A percentile compares a stretch with the other conserved stretches of the same genome.
Conservation (phyloP, 1,284 basidiomycete genomes). For the Trametes versicolor region DNA sequence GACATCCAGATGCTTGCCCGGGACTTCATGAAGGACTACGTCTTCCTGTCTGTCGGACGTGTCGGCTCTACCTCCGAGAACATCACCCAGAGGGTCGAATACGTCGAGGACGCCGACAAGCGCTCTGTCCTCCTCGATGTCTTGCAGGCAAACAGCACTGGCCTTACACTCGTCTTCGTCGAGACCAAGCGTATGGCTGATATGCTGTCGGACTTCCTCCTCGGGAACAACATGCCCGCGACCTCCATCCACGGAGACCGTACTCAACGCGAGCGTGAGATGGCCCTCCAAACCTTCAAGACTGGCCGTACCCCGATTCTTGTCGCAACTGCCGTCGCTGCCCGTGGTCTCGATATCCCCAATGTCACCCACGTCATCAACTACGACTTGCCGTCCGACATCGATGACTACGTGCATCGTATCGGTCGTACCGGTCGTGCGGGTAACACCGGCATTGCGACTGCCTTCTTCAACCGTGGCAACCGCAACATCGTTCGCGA, state of each 20-base stretch:
- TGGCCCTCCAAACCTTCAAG: constrained; percentile 95
- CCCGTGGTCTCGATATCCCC: constrained; percentile 99
- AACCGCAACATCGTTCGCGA: constrained; percentile 95
- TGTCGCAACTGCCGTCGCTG: constrained; percentile 98
- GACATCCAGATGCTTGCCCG: constrained; percentile 98
- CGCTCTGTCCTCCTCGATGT: constrained; percentile 96
- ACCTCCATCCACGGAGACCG: constrained; percentile 99
- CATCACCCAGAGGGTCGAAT: constrained; percentile 99
- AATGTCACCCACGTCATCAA: constrained; percentile 99
- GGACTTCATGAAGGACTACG: constrained; percentile 96
- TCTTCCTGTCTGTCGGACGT: constrained; percentile 98
- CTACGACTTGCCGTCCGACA: constrained; percentile 98
- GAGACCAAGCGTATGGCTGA: constrained; percentile 99
- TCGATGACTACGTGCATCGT: constrained; percentile 98
- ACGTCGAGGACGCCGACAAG: constrained; percentile 98
- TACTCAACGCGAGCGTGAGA: constrained; percentile 97
- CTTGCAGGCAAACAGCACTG: constrained; percentile 76
- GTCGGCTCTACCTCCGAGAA: constrained; percentile 99
- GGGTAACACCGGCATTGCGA: constrained; percentile 96
- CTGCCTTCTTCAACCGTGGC: constrained; percentile 93
- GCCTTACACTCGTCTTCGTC: constrained; percentile 96
- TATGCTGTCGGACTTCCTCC: constrained; percentile 96
- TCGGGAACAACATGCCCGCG: constrained; percentile 85
- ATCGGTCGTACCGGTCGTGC: constrained; percentile 99
- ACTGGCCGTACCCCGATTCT: constrained; percentile 95